phyloP scores from a whole-genome alignment of 805 yeast genomes.

The Candida methanosorbosa region DNA sequence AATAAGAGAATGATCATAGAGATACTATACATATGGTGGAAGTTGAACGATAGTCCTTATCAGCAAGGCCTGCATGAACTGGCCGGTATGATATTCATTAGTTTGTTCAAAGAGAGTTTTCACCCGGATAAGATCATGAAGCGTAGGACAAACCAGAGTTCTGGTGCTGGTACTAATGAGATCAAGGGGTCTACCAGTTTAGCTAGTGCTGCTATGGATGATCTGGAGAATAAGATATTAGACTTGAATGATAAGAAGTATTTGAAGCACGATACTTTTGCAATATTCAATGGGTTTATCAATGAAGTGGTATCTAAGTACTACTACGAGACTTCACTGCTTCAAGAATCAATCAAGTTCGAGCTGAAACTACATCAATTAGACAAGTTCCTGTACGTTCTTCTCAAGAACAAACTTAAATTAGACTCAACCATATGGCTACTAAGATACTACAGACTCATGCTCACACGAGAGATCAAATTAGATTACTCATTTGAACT shows the following conservation, averaged over 20 bases:
- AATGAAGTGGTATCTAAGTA: slow-evolving; percentile 26
- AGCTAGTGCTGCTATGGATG: not conserved
- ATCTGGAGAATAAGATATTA: slow-evolving; percentile 24
- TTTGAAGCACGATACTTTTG: slow-evolving; percentile 33
- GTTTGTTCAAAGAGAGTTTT: slow-evolving; percentile 29
- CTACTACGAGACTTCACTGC: slow-evolving; percentile 30
- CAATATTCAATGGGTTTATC: slow-evolving; percentile 32
- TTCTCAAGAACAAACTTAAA: slow-evolving; percentile 33
- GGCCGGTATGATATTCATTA: slow-evolving; percentile 37
- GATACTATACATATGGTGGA: slow-evolving; percentile 40
- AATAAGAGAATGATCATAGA: slow-evolving; percentile 27
- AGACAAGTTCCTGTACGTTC: slow-evolving; percentile 40
- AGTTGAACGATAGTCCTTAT: slow-evolving; percentile 29
- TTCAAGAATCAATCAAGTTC: slow-evolving; percentile 39
- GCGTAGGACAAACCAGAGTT: not conserved
- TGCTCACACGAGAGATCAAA: slow-evolving; percentile 41
- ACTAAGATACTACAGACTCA: slow-evolving; percentile 39
- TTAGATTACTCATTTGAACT: slow-evolving; percentile 23
- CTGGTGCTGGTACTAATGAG: not conserved
- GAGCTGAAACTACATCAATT: slow-evolving; percentile 39
- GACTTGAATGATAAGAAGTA: slow-evolving; percentile 30
- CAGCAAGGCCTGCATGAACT: slow-evolving; percentile 51
- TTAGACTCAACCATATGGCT: slow-evolving; percentile 48
- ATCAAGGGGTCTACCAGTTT: not conserved
- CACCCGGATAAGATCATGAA: slow-evolving; percentile 2